Evolutionary conservation across 2,329 filamentous ascomycete genomes (phyloP).

Genomic region (Ilyonectria destructans): DNA sequence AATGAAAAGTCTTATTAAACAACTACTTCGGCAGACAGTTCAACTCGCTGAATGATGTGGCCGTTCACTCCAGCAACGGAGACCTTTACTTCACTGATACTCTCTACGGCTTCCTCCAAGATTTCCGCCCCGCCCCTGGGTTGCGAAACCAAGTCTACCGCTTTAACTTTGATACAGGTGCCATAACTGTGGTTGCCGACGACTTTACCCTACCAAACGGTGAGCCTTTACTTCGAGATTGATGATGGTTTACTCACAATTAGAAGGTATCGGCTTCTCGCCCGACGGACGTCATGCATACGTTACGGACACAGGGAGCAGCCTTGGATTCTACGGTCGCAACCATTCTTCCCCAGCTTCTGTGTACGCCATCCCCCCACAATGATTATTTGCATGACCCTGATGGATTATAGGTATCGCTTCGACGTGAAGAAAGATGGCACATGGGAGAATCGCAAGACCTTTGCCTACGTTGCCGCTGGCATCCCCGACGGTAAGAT

Average conservation of each 20-base stretch:
- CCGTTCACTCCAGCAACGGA: constrained; percentile 67
- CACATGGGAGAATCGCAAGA: constrained; percentile 64
- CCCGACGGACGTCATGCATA: constrained; percentile 70
- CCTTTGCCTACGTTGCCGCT: constrained; percentile 70
- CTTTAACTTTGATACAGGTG: constrained; percentile 65
- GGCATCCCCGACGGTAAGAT: constrained; percentile 71
- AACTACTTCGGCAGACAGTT: constrained; percentile 75
- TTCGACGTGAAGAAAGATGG: constrained; percentile 63
- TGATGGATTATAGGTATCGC: constrained; percentile 7
- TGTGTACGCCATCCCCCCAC: constrained; percentile 49
- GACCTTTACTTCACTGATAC: constrained; percentile 77
- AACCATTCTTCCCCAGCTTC: constrained; percentile 61
- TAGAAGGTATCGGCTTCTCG: constrained; percentile 68
- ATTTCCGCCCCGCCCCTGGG: constrained; percentile 69
- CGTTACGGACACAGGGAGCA: constrained; percentile 69
- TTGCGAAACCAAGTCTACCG: constrained; percentile 74
- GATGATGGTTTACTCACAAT: constrained; percentile 2
- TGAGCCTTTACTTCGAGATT: constrained; percentile 32
- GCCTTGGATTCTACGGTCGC: constrained; percentile 58
- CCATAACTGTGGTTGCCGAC: constrained; percentile 71
- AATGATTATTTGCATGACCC: neutral
- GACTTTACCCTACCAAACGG: constrained; percentile 71
- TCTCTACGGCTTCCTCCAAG: constrained; percentile 72
- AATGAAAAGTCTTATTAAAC: constrained; percentile 64
- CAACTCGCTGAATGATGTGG: constrained; percentile 73